phyloP scores from a whole-genome alignment of 1,139 yeast species.

The Lodderomyces theae region DNA sequence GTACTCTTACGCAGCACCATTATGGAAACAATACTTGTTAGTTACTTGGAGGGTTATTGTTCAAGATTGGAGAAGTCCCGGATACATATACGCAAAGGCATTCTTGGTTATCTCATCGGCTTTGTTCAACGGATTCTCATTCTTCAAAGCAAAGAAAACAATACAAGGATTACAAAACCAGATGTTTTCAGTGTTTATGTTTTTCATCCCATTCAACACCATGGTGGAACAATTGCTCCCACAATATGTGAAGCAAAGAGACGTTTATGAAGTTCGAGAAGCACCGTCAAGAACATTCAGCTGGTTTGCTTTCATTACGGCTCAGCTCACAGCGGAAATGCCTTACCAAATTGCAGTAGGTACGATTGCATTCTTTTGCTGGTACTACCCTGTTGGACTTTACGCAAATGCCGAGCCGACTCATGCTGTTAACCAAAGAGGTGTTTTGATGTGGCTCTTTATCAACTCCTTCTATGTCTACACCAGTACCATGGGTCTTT shows the following conservation, averaged over 20 bases:
- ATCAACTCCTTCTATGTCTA: conserved; percentile 37
- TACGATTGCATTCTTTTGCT: conserved; percentile 64
- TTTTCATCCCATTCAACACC: conserved; percentile 43
- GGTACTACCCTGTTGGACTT: conserved; percentile 75
- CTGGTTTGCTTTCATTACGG: conserved; percentile 40
- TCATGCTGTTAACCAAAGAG: conserved; percentile 28
- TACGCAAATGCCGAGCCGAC: conserved; percentile 50
- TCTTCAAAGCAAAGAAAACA: conserved; percentile 30
- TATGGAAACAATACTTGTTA: conserved; percentile 21
- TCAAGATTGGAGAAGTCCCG: conserved; percentile 47
- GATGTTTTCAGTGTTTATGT: conserved; percentile 56
- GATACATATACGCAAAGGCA: conserved; percentile 40
- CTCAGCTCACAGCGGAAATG: conserved; percentile 69
- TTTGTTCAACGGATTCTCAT: conserved; percentile 46
- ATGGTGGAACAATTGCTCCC: conserved; percentile 53
- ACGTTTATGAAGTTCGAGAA: conserved; percentile 37
- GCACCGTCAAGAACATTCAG: conserved; percentile 31
- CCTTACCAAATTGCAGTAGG: conserved; percentile 73
- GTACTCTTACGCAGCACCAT: conserved; percentile 23
- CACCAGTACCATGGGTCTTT: conserved; percentile 37
- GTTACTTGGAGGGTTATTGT: conserved; percentile 27
- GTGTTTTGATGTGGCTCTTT: conserved; percentile 46
- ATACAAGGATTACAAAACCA: conserved; percentile 47
- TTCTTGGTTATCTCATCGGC: conserved; percentile 39
- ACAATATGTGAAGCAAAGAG: conserved; percentile 31